Evolutionary conservation across 2,329 filamentous ascomycete species (phyloP), one percentile per base, ranked within the genome.

Genomic region (Cladophialophora carrionii): DNA sequence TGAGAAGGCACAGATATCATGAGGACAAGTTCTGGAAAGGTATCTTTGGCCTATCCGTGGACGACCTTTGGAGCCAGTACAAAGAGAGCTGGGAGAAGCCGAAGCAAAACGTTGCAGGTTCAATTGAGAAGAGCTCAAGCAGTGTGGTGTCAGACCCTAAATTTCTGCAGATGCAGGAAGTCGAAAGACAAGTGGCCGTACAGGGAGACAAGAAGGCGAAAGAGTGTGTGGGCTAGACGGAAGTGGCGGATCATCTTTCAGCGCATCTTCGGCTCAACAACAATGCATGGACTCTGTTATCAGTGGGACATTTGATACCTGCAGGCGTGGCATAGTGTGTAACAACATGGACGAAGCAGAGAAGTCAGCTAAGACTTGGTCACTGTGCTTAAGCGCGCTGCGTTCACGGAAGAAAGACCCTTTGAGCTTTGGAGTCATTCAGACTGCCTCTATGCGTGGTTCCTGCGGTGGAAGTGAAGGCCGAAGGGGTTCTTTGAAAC

Each of bases 51-150:
- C 75, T 81, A 49, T 81, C 83, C 0, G 87, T 96, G 0, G 80
- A 84, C 52, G 80, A 88, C 68, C 78, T 97, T 32, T 97, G 91
- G 90, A 79, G 82, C 22, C 87, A 91, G 66, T 97, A 97, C 78
- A 82, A 79, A 31, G 73, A 77, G 68, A 79, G 78, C 70, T 73
- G 87, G 68, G 79, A 80, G 69, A 71, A 74, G 49, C 67, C 72
- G 26, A 65, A 69, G 48, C 66, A 70, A 29, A 61, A 64, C n/a
- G 65, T 66, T 17, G 62, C 66, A 20, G n/a, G 31, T 43, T 5
- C 46, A 43, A 49, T 29, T 22, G 58, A 49, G 37, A n/a, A 41
- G 57, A 56, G 41, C 34, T 57, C 43, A 17, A 64, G 61, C 26
- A 51, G 20, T 24, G 56, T 34, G 8, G 54, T 32, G 2, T 53